Evolutionary conservation across 2,329 filamentous ascomycete genomes (phyloP), one percentile per base, ranked within the genome.

Genomic region (Colletotrichum sp.): DNA sequence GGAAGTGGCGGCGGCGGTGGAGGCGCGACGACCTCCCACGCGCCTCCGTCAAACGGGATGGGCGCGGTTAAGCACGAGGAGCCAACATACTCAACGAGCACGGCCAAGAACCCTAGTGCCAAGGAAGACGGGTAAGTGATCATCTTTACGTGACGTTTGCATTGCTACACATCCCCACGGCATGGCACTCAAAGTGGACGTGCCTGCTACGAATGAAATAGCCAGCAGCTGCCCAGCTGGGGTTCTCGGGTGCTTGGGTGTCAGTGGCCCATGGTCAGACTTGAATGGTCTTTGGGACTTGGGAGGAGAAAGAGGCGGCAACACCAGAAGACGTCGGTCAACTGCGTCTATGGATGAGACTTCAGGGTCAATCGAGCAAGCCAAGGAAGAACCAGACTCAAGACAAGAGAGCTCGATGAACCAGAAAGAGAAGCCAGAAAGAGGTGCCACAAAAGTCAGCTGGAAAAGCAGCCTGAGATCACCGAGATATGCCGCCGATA

Each of bases 81-180:
- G 8, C 80, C 82, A 32, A 78, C 80, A 18, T 80, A 83, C 34
- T 76, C 79, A 9, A 84, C 79, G 32, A 81, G 83, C 72, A 78
- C 79, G 10, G 79, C 81, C 28, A 86, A 88, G 79, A 92, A 90
- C 76, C 92, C 94, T 77, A 94, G 93, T 77, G 95, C 96, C 78
- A 96, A 96, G 86, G 95, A 96, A 90, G 95, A 96, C 84, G 95
- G 95, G 95, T 96, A 92, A 95, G 95, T 92, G 80, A 76, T 78
- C 74, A 78, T 79, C 78, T 39, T 44, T 67, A 49, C 32, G 69
- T 78, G 68, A 71, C 26, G 34, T 57, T 68, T 55, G 64, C 21
- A 60, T 69, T 76, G 44, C 30, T 74, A 62, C 32, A 74, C 55
- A 52, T 18, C 64, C 44, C 26, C 26, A 21, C n/a, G 44, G 49